Conservation (phyloP, 768 basidiomycete genomes). For the Auriscalpium orientale region DNA sequence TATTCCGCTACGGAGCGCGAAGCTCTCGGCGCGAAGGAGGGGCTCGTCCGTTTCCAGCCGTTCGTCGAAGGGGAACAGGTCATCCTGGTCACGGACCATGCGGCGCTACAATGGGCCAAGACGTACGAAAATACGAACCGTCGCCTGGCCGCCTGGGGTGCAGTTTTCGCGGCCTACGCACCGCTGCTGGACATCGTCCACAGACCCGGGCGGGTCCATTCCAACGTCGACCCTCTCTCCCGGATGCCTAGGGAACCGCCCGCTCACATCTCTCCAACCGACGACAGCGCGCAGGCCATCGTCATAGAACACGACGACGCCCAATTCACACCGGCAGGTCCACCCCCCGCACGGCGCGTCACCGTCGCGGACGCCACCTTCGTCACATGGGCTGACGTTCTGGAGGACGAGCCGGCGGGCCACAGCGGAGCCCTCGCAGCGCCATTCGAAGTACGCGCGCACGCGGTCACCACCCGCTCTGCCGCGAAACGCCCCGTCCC, state of each 20-base stretch:
- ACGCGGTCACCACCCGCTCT: background rate
- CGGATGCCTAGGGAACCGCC: constrained; percentile 21
- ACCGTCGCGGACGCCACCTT: background rate
- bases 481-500: background rate
- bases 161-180: constrained; percentile 27
- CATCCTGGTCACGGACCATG: constrained; percentile 16
- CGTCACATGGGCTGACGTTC: background rate
- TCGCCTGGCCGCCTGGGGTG: constrained; percentile 29
- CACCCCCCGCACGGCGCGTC: background rate
- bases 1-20: constrained; percentile 21
- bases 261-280: background rate
- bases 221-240: constrained; percentile 34
- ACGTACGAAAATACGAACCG: constrained; percentile 33
- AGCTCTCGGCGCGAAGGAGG: constrained; percentile 18
- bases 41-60: constrained; percentile 19
- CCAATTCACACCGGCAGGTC: background rate
- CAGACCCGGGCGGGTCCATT: constrained; percentile 30
- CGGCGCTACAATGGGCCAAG: constrained; percentile 29
- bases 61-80: constrained; percentile 19
- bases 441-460: background rate
- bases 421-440: no score
- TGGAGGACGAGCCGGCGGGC: background rate
- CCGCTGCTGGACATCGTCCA: constrained; percentile 30
- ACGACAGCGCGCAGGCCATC: background rate
- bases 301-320: background rate